Base-by-base conservation (phyloP, 1,284 basidiomycete genomes). In the Cryptococcus sp. region DNA sequence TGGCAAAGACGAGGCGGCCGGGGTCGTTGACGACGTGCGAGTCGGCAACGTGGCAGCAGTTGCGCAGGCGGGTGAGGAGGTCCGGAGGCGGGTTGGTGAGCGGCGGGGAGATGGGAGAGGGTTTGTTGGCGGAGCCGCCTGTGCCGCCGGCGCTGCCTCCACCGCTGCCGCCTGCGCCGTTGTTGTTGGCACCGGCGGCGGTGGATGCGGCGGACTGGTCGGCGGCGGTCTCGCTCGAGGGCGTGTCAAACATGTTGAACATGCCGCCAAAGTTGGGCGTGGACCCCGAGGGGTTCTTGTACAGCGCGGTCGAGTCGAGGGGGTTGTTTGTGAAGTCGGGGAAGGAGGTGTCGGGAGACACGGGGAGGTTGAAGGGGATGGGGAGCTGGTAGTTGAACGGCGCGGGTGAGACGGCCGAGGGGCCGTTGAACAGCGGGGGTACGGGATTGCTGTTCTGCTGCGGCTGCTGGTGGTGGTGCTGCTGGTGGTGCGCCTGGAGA, bases 1-100 rank as follows among this genome's bases (percentile, higher is more conserved):
- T 76, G 11, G 75, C 76, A 48, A 76, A 78, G 52, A 77, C 71
- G 47, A 78, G 60, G 12, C 76, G 62, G 2, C 76, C 75, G 0
- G 76, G 75, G 51, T 78, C 76, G 60, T 75, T 75, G 50, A 76
- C 71, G 42, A 77, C 76, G 63, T 76, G 75, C 33, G 70, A 70
- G 56, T 78, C 76, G 40, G 71, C 70, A 13, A 78, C 58, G 60
- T 76, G 75, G 57, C 76, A 78, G 60, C 76, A 78, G 45, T 64
- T 61, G 56, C 75, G 72, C 23, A 78, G 61, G 9, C 76, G 70
- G 4, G 73, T 72, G 21, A 78, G 66, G 20, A 78, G 65, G 51
- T 77, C 76, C 3, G 48, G 39, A 8, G 46, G 43, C n/a, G 48
- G 45, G 33, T 45, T 44, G n/a, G 50, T 38, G 9, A 50, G 13